Evolutionary conservation across 2,329 filamentous ascomycete genomes (phyloP).

Genomic region (Mariannaea elegans): DNA sequence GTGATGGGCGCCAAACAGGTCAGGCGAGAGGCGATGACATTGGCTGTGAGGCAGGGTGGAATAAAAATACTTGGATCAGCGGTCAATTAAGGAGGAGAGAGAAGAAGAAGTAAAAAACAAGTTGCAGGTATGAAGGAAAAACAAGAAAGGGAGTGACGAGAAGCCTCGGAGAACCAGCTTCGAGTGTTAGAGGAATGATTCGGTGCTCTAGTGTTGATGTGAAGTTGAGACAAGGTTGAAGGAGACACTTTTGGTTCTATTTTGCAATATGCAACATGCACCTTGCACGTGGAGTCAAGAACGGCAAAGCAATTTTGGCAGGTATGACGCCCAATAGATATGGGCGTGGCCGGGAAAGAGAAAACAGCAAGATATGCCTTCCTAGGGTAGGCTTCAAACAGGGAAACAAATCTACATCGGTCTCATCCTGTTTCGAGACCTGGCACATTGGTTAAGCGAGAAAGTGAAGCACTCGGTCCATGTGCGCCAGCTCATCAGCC

Average conservation of each 20-base stretch:
- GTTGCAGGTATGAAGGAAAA: background rate
- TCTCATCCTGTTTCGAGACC: too few relatives aligned
- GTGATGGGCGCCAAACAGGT: constrained; percentile 2
- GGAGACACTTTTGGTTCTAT: background rate
- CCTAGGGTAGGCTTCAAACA: too few relatives aligned
- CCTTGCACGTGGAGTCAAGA: too few relatives aligned
- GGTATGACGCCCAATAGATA: too few relatives aligned
- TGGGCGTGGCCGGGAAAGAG: too few relatives aligned
- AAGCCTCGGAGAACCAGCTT: constrained; percentile 3
- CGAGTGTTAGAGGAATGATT: background rate
- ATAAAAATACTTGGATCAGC: background rate
- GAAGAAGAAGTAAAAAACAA: background rate
- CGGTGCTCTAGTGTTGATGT: background rate
- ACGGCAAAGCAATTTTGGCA: too few relatives aligned
- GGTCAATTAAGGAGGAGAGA: background rate
- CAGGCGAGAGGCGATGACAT: background rate
- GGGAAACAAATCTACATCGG: too few relatives aligned
- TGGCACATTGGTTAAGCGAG: too few relatives aligned
- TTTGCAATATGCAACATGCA: too few relatives aligned
- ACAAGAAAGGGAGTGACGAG: background rate
- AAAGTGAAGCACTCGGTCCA: too few relatives aligned
- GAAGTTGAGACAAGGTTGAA: background rate
- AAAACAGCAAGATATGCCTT: too few relatives aligned
- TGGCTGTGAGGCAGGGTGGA: background rate
- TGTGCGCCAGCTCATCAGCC: too few relatives aligned